Base-by-base conservation (phyloP, 1,284 basidiomycete genomes). In the Leccinum pachyderme region DNA sequence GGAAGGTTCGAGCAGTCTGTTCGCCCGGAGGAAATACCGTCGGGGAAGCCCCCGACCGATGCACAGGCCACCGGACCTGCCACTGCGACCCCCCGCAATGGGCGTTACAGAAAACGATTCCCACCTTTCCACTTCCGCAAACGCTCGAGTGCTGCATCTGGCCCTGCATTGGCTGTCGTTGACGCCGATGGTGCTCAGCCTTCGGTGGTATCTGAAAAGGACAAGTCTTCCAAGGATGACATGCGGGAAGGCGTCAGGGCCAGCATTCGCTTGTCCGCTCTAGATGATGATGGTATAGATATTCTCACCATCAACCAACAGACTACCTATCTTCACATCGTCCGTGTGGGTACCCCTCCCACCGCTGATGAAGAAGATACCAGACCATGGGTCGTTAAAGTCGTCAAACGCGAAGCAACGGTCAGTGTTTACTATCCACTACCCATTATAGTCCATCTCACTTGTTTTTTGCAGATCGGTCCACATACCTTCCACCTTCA, bases 401-500 rank as follows among this genome's bases (percentile, higher is more conserved):
- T 95, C 39, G 86, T 94, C 53, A 89, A 93, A 65, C 83, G 93
- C 47, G 93, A 95, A 70, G 93, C 92, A 32, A 86, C 86, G 51
- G 85, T 85, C 52, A 59, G 80, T 55, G 60, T 32, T 48, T 47
- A 35, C 53, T 50, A 46, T 37, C 9, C 4, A n/a, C 25, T 22
- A 2, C 18, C 18, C 18, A 18, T 24, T 28, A 48, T 66, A 3
- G 3, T n/a, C 25, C 24, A 7, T 59, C 56, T 61, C 35, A 57
- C n/a, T 7, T 2, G 41, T 45, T 22, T 22, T 12, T 49, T 53
- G 15, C 60, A 87, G 83, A 95, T 95, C 64, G 93, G 93, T 7
- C 80, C 86, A 5, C 92, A 95, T 68, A 90, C 89, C 0, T 95
- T 95, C 83, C 87, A 94, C 50, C 78, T 95, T 27, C 93, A 95